Base-by-base conservation (phyloP, 2,329 filamentous ascomycete species). In the Aspergillus texensis region DNA sequence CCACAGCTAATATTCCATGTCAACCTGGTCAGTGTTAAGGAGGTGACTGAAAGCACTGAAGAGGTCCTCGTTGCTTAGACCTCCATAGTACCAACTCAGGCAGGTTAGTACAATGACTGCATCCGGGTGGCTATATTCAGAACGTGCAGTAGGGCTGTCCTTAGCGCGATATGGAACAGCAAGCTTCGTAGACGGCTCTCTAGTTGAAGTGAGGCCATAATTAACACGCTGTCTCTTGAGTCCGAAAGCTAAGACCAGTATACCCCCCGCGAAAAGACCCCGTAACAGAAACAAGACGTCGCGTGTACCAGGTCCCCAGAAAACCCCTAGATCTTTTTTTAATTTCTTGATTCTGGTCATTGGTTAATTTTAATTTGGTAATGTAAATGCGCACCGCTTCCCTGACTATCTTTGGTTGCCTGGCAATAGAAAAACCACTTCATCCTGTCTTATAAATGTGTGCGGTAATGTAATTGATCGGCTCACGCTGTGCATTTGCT, bases 371-470 rank as follows among this genome's bases (percentile, higher is more conserved):
- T 0, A 60, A 21, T 1, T 81, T 66, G 0, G 78, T 77, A 4
- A 89, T 82, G 64, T 88, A 87, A 1, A 68, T 71, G 0, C 68
- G 67, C 0, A 86, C 67, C 0, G 77, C 74, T 0, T 74, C 50
- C 48, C 78, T 71, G 0, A 77, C 57, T 0, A 6, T 4, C 6
- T 61, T 34, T 0, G 78, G 69, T 12, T 82, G 80, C 12, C 75
- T 69, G 1, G 73, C 65, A 32, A 85, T 75, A 0, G 83, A 79
- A 43, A 88, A 76, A 0, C 80, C 82, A 10, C 65, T 60, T 12
- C 84, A 68, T 0, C 86, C 85, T 0, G 58, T 68, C 0, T 76
- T 48, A 61, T 83, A 85, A 1, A 89, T 78, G 0, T 76, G 58
- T 0, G 68, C 60, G 0, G 73, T 68, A 14, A 82, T 64, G 0